Conservation (phyloP, 768 basidiomycete species). For the Leccinum disarticulatum region DNA sequence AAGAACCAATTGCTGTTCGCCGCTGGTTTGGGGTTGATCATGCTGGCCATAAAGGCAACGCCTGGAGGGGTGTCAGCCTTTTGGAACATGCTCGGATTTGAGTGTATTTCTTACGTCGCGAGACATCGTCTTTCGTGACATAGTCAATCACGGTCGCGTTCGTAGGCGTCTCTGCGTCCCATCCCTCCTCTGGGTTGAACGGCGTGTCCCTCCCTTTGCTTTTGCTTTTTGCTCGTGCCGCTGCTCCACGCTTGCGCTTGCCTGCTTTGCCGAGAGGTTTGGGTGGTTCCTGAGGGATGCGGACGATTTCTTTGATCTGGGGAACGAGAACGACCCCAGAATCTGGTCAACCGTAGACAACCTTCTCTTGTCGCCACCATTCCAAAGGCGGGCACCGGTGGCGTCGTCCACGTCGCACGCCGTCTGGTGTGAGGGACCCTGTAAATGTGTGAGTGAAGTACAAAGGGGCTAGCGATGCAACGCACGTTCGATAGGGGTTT, state of each 20-base stretch:
- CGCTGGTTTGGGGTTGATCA: constrained; percentile 62
- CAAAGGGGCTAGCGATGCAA: not conserved
- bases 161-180: constrained; percentile 78
- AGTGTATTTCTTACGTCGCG: constrained; percentile 59
- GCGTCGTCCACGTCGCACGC: constrained; percentile 71
- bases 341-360: constrained; percentile 72
- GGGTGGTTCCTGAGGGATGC: constrained; percentile 51
- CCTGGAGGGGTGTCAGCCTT: constrained; percentile 43
- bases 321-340: constrained; percentile 55
- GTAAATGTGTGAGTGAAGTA: constrained; percentile 10
- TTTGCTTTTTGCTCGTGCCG: constrained; percentile 38
- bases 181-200: constrained; percentile 68
- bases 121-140: constrained; percentile 55
- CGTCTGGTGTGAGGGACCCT: constrained; percentile 36
- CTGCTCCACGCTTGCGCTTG: constrained; percentile 34
- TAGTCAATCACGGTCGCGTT: constrained; percentile 70
- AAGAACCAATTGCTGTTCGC: constrained; percentile 74
- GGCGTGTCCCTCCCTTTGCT: constrained; percentile 28
- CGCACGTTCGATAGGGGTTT: constrained; percentile 23
- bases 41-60: constrained; percentile 72
- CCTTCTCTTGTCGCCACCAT: constrained; percentile 91
- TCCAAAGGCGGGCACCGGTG: constrained; percentile 73
- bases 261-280: constrained; percentile 45
- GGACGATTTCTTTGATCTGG: constrained; percentile 64
- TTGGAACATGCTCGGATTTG: not conserved